Evolutionary conservation across 2,329 filamentous ascomycete species (phyloP).

Genomic region (Chrysoporthe austroafricana): DNA sequence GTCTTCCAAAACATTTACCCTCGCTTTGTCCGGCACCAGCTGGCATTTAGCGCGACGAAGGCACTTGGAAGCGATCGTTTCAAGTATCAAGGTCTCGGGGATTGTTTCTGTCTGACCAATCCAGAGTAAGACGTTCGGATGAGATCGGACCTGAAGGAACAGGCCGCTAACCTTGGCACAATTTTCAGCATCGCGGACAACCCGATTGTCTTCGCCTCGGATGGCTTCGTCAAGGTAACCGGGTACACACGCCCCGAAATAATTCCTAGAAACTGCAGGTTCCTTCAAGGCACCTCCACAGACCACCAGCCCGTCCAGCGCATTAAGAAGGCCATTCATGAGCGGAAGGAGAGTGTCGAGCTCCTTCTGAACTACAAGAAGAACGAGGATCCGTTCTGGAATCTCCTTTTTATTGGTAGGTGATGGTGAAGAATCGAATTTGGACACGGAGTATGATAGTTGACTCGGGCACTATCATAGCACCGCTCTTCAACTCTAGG

Average conservation of each 20-base stretch:
- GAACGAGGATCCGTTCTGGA: conserved; percentile 57
- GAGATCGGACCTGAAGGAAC: conserved; percentile 10
- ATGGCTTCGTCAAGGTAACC: conserved; percentile 53
- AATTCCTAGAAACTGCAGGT: conserved; percentile 52
- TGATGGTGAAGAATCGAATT: conserved; percentile 34
- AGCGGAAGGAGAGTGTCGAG: conserved; percentile 24
- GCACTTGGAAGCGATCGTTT: conserved; percentile 37
- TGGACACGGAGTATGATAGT: neutral
- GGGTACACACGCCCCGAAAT: conserved; percentile 53
- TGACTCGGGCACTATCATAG: neutral
- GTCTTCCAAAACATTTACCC: conserved; percentile 51
- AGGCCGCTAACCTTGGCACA: neutral
- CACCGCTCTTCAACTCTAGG: conserved; percentile 51
- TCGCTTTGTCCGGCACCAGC: conserved; percentile 53
- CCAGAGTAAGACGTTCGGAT: conserved; percentile 37
- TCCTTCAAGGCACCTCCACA: conserved; percentile 49
- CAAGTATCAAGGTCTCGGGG: conserved; percentile 58
- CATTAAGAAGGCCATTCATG: conserved; percentile 18
- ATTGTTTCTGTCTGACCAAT: conserved; percentile 62
- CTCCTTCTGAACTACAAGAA: conserved; percentile 48
- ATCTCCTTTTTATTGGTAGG: conserved; percentile 54
- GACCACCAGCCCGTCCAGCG: conserved; percentile 41
- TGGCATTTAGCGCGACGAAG: conserved; percentile 45
- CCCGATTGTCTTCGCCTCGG: conserved; percentile 54
- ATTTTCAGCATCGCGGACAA: conserved; percentile 44